These are phyloP conservation scores for Podaxis sp. DNA, from an alignment of 768 basidiomycete species.

Conservation along the genomic window DNA sequence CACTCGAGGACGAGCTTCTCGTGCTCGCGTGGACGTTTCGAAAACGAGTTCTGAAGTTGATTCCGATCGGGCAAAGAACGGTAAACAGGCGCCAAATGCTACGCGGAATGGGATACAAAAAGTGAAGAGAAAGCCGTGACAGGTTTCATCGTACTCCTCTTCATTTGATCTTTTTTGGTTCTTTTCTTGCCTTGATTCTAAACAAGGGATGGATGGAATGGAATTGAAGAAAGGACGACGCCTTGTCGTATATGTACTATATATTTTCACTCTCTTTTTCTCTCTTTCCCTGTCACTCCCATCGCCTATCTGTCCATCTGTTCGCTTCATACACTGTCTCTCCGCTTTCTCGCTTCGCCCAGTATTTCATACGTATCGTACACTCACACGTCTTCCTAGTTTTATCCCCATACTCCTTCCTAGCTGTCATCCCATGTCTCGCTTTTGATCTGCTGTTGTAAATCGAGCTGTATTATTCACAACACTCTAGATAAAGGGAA, in stretches of 20 bases:
- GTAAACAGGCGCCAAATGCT: constrained; percentile 5
- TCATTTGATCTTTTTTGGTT: constrained; percentile 6
- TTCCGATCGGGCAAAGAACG: constrained; percentile 2
- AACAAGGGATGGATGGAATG: constrained; percentile 11
- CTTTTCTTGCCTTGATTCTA: constrained; percentile 10
- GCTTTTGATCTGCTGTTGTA: constrained; percentile 13
- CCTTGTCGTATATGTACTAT: constrained; percentile 14
- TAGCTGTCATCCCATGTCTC: not conserved
- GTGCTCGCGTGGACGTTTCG: constrained; percentile 8
- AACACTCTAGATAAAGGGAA: constrained; percentile 1
- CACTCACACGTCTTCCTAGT: constrained; percentile 7
- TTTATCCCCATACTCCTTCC: not conserved
- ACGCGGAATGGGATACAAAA: constrained; percentile 7
- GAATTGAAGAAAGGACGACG: constrained; percentile 12
- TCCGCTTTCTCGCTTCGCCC: constrained; percentile 10
- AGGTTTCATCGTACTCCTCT: not conserved
- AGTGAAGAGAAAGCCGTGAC: constrained; percentile 15
- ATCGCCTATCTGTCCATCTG: not conserved
- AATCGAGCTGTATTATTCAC: constrained; percentile 13
- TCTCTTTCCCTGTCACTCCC: not conserved
- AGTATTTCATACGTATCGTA: constrained; percentile 7
- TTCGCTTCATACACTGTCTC: constrained; percentile 5
- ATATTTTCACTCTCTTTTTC: constrained; percentile 4
- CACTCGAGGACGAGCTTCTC: constrained; percentile 35
- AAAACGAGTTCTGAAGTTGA: constrained; percentile 5